phyloP scores from a whole-genome alignment of 1,284 basidiomycete species.

The Erythrobasidium hasegawianum region DNA sequence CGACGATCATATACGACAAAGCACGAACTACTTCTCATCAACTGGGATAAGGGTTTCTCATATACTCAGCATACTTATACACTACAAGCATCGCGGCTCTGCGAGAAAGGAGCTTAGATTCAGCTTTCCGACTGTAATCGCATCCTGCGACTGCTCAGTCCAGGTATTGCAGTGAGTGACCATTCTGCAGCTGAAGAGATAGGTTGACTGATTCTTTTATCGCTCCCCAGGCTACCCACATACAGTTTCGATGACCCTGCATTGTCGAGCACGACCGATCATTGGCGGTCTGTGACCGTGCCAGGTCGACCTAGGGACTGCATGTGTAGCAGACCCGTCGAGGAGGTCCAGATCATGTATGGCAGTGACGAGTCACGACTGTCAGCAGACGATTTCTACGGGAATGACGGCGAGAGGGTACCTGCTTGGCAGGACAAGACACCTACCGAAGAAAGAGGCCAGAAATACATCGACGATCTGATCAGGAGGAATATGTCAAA shows the following conservation, averaged over 20 bases:
- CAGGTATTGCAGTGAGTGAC: neutral
- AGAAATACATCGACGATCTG: neutral
- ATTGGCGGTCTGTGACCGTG: neutral
- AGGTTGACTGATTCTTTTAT: neutral
- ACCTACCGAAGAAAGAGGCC: neutral
- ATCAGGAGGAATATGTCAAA: neutral
- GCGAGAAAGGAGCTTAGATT: neutral
- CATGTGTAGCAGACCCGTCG: neutral
- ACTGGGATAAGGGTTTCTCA: constrained; percentile 28
- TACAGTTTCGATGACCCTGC: neutral
- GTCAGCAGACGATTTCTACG: neutral
- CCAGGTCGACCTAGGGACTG: neutral
- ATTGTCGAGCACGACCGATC: neutral
- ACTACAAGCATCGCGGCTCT: constrained; percentile 9
- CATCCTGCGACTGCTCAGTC: constrained; percentile 1
- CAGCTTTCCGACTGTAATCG: neutral
- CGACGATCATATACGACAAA: constrained; percentile 24
- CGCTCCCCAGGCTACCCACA: neutral
- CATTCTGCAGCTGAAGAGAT: neutral
- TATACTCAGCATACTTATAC: constrained; percentile 11
- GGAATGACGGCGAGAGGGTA: neutral
- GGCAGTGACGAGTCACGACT: neutral
- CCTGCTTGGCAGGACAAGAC: neutral
- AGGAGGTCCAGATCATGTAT: neutral
- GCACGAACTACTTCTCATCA: constrained; percentile 16